These are phyloP conservation scores for Leccinum boreale DNA, from an alignment of 768 basidiomycete genomes.

Conservation along the genomic window DNA sequence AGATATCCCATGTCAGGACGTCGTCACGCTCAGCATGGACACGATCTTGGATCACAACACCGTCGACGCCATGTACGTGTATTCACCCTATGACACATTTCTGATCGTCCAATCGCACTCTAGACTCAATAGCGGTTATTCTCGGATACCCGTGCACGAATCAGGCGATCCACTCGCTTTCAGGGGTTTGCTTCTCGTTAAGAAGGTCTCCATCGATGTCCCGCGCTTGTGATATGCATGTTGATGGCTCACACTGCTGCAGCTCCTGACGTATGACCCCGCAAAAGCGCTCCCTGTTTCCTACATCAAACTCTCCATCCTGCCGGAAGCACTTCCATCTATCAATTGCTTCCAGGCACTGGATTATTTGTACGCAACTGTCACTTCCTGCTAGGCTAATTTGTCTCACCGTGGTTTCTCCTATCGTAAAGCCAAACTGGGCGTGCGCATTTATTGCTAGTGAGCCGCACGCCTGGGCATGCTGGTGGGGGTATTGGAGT, in stretches of 20 bases:
- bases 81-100: background rate
- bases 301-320: conserved; percentile 70
- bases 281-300: conserved; percentile 72
- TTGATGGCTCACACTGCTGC: background rate
- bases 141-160: conserved; percentile 86
- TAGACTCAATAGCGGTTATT: conserved; percentile 80
- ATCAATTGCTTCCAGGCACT: conserved; percentile 95
- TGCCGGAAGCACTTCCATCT: conserved; percentile 84
- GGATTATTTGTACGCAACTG: conserved; percentile 72
- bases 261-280: conserved; percentile 90
- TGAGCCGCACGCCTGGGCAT: conserved; percentile 79
- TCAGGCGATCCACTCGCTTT: conserved; percentile 67
- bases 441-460: conserved; percentile 84
- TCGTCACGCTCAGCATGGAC: conserved; percentile 76
- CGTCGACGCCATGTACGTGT: conserved; percentile 69
- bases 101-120: conserved; percentile 7
- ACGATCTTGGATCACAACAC: conserved; percentile 73
- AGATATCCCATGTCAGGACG: conserved; percentile 49
- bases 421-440: conserved; percentile 92
- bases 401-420: background rate
- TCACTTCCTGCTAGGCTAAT: background rate
- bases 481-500: conserved; percentile 88
- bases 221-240: background rate
- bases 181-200: conserved; percentile 78
- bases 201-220: conserved; percentile 50